Evolutionary conservation across 495 filamentous ascomycete genomes (phyloP).

Genomic region (Trichoderma erinaceum): DNA sequence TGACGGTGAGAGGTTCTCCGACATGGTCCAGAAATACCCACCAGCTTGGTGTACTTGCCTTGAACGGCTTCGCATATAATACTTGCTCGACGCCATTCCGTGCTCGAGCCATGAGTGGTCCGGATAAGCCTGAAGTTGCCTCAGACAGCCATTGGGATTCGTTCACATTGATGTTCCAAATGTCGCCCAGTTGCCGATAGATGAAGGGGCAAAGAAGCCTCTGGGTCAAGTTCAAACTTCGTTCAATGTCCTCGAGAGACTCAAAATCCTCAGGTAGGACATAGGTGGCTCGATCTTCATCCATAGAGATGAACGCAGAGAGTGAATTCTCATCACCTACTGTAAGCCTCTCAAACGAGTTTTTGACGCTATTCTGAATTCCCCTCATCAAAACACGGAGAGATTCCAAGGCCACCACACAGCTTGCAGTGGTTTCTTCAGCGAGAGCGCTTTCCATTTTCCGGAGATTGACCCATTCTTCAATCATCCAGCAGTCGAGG

Average conservation of each 20-base stretch:
- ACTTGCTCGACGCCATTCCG: not conserved
- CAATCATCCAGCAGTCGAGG: constrained; percentile 17
- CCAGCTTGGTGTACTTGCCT: not conserved
- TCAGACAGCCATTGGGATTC: not conserved
- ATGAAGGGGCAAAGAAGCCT: constrained; percentile 43
- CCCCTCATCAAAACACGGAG: not conserved
- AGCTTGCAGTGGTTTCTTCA: not conserved
- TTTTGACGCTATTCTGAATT: not conserved
- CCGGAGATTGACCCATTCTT: constrained; percentile 20
- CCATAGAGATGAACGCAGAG: not conserved
- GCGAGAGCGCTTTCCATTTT: constrained; percentile 15
- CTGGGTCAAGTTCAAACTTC: constrained; percentile 7
- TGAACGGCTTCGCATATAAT: not conserved
- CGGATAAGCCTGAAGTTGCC: not conserved
- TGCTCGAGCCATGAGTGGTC: not conserved
- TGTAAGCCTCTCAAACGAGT: not conserved
- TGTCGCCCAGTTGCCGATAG: constrained; percentile 23
- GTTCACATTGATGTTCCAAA: not conserved
- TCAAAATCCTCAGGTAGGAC: constrained; percentile 6
- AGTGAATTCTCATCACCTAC: not conserved
- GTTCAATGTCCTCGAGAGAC: constrained; percentile 13
- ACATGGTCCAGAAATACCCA: not conserved
- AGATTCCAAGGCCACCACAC: not conserved
- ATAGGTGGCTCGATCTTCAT: constrained; percentile 17
- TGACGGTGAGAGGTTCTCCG: not conserved